Conservation (phyloP, 768 basidiomycete genomes). For the Coprinopsis strossmayeri region DNA sequence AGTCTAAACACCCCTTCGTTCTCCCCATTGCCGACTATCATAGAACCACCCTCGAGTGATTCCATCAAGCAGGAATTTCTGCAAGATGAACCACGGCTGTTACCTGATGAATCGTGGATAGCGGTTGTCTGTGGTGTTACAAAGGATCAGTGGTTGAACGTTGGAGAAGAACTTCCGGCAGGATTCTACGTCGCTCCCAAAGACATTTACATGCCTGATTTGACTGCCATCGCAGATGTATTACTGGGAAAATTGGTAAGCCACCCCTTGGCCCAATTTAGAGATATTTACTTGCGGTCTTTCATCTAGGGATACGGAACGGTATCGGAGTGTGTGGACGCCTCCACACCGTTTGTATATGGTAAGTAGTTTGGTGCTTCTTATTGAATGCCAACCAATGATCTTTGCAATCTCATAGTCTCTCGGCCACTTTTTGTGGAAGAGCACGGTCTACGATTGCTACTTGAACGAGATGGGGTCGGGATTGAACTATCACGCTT, state of each 20-base stretch:
- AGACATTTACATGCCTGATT: conserved; percentile 79
- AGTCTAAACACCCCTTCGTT: too few relatives aligned
- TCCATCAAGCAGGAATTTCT: neutral
- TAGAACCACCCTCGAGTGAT: too few relatives aligned
- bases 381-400: conserved; percentile 1
- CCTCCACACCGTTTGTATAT: conserved; percentile 73
- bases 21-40: too few relatives aligned
- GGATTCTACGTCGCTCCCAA: conserved; percentile 70
- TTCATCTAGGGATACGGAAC: conserved; percentile 84
- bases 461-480: conserved; percentile 58
- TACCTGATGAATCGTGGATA: conserved; percentile 71
- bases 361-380: conserved; percentile 31
- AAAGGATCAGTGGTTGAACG: conserved; percentile 42
- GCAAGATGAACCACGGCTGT: conserved; percentile 28
- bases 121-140: conserved; percentile 74
- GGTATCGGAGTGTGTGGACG: conserved; percentile 72
- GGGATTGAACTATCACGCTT: conserved; percentile 62
- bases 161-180: conserved; percentile 44
- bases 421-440: conserved; percentile 77
- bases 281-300: too few relatives aligned
- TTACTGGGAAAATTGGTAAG: conserved; percentile 71
- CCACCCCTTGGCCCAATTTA: too few relatives aligned
- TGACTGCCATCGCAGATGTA: conserved; percentile 68
- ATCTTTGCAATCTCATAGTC: conserved; percentile 39
- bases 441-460: conserved; percentile 65